A percentile compares a stretch with the other conserved stretches of the same genome.
Conservation (phyloP, 352 stramenopile species). For the Globisporangium okanoganense region DNA sequence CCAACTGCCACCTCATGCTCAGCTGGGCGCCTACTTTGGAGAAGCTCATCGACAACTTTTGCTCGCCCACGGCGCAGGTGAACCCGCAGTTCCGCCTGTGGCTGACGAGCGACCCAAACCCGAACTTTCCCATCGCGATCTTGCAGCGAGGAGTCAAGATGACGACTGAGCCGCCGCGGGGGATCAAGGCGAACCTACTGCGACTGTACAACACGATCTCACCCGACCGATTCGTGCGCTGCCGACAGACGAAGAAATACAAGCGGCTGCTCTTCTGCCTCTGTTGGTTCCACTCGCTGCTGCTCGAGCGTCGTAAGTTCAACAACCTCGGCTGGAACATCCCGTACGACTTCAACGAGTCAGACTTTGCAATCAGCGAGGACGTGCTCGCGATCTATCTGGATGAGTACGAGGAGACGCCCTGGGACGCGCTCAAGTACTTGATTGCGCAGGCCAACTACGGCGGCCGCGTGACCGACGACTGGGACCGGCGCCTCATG, state of each 20-base stretch:
- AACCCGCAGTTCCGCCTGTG: slow-evolving; percentile 92
- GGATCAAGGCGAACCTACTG: slow-evolving; percentile 91
- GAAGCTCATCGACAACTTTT: slow-evolving; percentile 92
- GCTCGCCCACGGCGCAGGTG: slow-evolving; percentile 43
- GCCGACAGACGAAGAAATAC: slow-evolving; percentile 87
- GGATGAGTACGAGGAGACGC: slow-evolving; percentile 90
- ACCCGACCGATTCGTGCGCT: slow-evolving; percentile 83
- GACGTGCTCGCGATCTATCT: slow-evolving; percentile 95
- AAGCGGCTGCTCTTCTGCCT: slow-evolving; percentile 93
- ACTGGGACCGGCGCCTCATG: slow-evolving; percentile 94
- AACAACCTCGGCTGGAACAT: slow-evolving; percentile 97
- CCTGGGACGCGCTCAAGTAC: slow-evolving; percentile 94
- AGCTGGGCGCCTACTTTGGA: slow-evolving; percentile 94
- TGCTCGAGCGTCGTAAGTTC: slow-evolving; percentile 96
- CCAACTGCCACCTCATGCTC: slow-evolving; percentile 96
- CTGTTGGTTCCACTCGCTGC: slow-evolving; percentile 94
- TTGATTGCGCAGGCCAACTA: slow-evolving; percentile 97
- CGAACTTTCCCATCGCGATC: slow-evolving; percentile 95
- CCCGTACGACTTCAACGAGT: slow-evolving; percentile 97
- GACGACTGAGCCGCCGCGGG: slow-evolving; percentile 93
- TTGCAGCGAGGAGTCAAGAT: slow-evolving; percentile 96
- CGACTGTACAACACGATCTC: slow-evolving; percentile 94
- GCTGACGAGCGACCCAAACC: slow-evolving; percentile 91
- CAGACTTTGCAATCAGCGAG: slow-evolving; percentile 95
- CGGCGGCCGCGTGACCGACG: slow-evolving; percentile 94